Conservation (phyloP, 2,329 filamentous ascomycete species). For the Dothistroma septosporum region DNA sequence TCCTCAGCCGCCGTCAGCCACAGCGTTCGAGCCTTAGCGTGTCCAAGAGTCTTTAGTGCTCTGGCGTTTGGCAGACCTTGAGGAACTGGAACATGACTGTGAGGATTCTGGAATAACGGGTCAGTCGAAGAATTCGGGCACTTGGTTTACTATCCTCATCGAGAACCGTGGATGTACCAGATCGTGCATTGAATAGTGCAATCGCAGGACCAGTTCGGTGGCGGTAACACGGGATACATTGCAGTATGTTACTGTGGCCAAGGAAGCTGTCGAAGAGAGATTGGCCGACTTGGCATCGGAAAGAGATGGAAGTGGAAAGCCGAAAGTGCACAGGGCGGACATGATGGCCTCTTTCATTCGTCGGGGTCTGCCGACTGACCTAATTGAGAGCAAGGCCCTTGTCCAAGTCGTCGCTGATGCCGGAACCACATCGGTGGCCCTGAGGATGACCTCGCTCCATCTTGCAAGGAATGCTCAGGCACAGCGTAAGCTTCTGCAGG, state of each 20-base stretch:
- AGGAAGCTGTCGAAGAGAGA: not conserved
- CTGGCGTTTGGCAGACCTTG: conserved; percentile 13
- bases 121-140: conserved; percentile 7
- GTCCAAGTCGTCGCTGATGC: conserved; percentile 39
- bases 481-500: conserved; percentile 45
- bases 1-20: no score
- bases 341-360: conserved; percentile 17
- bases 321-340: conserved; percentile 8
- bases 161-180: conserved; percentile 4
- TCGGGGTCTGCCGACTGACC: conserved; percentile 7
- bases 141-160: conserved; percentile 4
- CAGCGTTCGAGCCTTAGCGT: no score
- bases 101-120: conserved; percentile 6
- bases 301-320: not conserved
- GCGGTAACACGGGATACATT: not conserved
- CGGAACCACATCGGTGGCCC: conserved; percentile 50
- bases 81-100: conserved; percentile 4
- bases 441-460: conserved; percentile 27
- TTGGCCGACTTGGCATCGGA: not conserved
- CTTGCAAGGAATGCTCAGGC: conserved; percentile 25
- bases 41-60: conserved; percentile 5
- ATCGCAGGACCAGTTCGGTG: not conserved
- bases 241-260: not conserved
- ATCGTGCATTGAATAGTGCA: conserved; percentile 5
- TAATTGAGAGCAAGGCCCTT: conserved; percentile 13